Evolutionary conservation across 257 asterid species (phyloP), one percentile per base, ranked within the genome.

Genomic region (Eucommia ulmoides): DNA sequence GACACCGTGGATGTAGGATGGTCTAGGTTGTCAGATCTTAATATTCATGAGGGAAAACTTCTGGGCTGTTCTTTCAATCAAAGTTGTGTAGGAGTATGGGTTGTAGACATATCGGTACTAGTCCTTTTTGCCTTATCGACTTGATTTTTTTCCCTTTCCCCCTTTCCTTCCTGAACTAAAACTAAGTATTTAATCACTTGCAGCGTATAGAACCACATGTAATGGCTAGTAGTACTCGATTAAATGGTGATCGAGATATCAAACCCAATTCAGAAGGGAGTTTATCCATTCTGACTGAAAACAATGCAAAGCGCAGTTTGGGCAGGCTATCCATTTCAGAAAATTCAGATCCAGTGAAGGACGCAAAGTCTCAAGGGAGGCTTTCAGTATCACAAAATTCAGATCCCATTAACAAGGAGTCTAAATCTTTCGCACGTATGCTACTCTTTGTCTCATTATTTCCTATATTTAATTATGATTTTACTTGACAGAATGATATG

Each of bases 11-110:
- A 91, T 51, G 96, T 91, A 70, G 99, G 99, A 22, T 91, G 99
- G 99, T 91, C 99, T 49, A 86, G 54, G 73, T 68, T 91, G 73
- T 86, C 99, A 24, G 99, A 91, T 60, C 93, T 91, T 74, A 91
- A 84, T 66, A 79, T 86, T 63, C 95, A 86, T 79, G 96, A 91
- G 81, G 99, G 99, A 53, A 91, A 86, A 73, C 99, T 91, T 72
- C 93, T 91, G 42, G 99, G 99, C 59, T 91, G 99, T 74, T 91
- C 99, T 33, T 86, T 74, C 65, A 91, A 91, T 73, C 98, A 86
- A 73, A 91, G 95, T 64, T 91, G 99, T 63, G 99, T 91, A 58
- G 99, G 99, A 51, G 93, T 91, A 51, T 91, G 99, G 99, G 96
- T 91, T 51, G 99, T 86, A 24, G 99, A 91, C 74, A 86, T 91